Evolutionary conservation across 192 early-diverging fungal genomes (phyloP).

Genomic region (Diversispora eburnea): DNA sequence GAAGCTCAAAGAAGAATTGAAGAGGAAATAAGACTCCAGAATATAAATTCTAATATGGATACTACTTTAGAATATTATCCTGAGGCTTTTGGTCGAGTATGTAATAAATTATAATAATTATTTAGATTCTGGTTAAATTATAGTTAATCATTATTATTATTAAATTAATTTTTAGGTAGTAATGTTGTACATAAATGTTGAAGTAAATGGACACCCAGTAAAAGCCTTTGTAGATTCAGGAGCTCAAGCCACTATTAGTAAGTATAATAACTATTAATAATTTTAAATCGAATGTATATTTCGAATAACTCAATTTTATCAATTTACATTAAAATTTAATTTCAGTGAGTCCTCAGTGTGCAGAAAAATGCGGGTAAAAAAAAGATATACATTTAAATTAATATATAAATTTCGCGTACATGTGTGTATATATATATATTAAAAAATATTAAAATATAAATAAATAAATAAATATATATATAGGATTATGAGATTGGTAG

Average conservation of each 20-base stretch:
- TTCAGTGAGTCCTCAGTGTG: conserved; percentile 25
- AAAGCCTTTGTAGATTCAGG: conserved; percentile 98
- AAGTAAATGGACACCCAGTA: conserved; percentile 84
- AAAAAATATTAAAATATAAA: neutral
- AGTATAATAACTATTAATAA: conserved; percentile 24
- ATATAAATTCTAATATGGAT: conserved; percentile 77
- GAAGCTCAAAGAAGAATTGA: conserved; percentile 91
- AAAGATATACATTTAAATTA: neutral
- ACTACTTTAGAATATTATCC: conserved; percentile 92
- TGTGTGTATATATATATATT: too few species aligned
- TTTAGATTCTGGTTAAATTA: neutral
- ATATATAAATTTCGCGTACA: neutral
- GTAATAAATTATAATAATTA: neutral
- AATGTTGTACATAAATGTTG: conserved; percentile 87
- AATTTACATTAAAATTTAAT: neutral
- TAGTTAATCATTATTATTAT: neutral
- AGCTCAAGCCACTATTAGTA: conserved; percentile 90
- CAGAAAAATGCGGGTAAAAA: conserved; percentile 25
- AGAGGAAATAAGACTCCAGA: conserved; percentile 81
- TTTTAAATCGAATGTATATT: neutral
- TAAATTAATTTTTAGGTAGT: conserved; percentile 51
- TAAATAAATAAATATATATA: conserved; percentile 45
- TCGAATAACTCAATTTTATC: too few species aligned
- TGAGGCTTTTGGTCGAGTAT: conserved; percentile 85
- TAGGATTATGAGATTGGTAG: conserved; percentile 86